phyloP scores from a whole-genome alignment of 495 filamentous ascomycete genomes.

The Penicillium arizonense region DNA sequence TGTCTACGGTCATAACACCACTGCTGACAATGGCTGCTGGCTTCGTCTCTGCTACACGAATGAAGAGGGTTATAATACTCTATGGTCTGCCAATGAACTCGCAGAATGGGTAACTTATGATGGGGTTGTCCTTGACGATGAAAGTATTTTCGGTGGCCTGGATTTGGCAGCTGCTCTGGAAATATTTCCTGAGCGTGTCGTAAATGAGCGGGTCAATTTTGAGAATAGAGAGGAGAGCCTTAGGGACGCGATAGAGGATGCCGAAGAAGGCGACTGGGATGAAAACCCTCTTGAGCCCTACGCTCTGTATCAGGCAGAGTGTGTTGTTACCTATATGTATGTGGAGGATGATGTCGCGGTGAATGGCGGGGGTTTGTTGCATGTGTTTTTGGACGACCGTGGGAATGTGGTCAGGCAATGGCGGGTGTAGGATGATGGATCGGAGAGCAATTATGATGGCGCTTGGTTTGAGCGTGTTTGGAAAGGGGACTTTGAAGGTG shows the following conservation, averaged over 20 bases:
- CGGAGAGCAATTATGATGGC: conserved; percentile 7
- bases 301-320: conserved; percentile 15
- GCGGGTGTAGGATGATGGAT: conserved; percentile 7
- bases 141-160: conserved; percentile 1
- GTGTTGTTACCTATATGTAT: conserved; percentile 13
- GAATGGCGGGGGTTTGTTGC: conserved; percentile 8
- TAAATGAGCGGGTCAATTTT: conserved; percentile 2
- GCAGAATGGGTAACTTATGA: neutral
- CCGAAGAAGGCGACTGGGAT: conserved; percentile 36
- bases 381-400: conserved; percentile 16
- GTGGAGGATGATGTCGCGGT: conserved; percentile 5
- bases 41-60: conserved; percentile 5
- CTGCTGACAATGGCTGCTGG: neutral
- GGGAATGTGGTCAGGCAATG: conserved; percentile 15
- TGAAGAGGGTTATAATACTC: neutral
- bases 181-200: conserved; percentile 7
- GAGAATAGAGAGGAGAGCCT: neutral
- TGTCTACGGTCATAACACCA: neutral
- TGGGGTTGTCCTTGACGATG: conserved; percentile 3
- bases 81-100: neutral
- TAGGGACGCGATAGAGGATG: neutral
- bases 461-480: conserved; percentile 7
- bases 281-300: conserved; percentile 1
- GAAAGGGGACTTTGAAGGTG: conserved; percentile 5
- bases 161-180: conserved; percentile 4